Conservation (phyloP, 192 early-diverging fungal genomes). For the Glomus cerebriforme region DNA sequence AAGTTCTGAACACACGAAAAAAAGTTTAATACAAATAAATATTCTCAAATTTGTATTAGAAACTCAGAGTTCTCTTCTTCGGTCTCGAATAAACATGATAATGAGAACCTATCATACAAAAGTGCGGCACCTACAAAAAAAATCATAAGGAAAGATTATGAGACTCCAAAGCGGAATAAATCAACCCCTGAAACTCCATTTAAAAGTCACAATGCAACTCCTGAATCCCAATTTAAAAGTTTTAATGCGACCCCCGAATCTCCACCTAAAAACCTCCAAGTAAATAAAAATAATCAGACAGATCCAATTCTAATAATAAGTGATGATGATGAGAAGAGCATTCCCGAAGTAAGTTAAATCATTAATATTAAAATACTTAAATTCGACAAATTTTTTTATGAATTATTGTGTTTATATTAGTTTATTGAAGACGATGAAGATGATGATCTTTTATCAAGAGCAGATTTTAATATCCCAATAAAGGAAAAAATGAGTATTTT, state of each 20-base stretch:
- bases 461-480: neutral
- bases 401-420: neutral
- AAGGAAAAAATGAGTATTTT: neutral
- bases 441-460: neutral
- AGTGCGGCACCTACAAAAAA: neutral
- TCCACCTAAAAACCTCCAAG: neutral
- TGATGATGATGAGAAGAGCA: constrained; percentile 11
- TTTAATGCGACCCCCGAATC: neutral
- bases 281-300: neutral
- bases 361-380: neutral
- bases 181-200: neutral
- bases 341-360: neutral
- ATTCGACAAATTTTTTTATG: neutral
- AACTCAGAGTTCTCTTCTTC: neutral
- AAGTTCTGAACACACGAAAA: neutral
- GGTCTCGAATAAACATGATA: neutral
- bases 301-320: neutral
- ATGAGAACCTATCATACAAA: neutral
- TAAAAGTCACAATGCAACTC: neutral
- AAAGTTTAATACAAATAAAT: too few relatives aligned
- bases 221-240: neutral
- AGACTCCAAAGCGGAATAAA: neutral
- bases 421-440: constrained; percentile 5
- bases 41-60: neutral
- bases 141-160: neutral